Evolutionary conservation across 345 rosid species (phyloP), one percentile per base, ranked within the genome.

Genomic region (Populus pruinosa): DNA sequence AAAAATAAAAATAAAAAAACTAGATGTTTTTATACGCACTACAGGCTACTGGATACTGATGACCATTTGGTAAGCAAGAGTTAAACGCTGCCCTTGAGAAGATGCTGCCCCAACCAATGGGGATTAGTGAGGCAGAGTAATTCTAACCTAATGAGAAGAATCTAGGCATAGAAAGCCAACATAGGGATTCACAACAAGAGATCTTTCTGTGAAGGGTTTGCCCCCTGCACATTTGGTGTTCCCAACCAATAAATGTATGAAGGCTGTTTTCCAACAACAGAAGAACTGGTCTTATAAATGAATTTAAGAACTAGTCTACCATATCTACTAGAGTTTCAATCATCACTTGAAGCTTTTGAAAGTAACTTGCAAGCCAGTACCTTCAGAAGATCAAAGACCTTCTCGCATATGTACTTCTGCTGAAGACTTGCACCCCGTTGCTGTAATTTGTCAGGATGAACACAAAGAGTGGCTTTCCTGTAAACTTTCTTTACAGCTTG

Each of bases 351-450:
- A 67, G 27, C 36, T 67, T 27, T 38, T 20, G 23, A 29, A 27
- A 39, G 75, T 8, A 64, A 65, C 36, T 12, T 14, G 18, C 4
- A 36, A 33, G 23, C 33, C 36, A 29, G 8, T 44, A 95, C 98
- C 98, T 95, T 95, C 16, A 93, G 90, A 83, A 95, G 98, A 90
- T 95, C 99, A 39, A 95, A 93, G 77, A 93, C 97, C 88, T 93
- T 96, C 83, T 93, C 98, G 0, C 94, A 96, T 41, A 93, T 82
- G 82, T 93, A 96, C 80, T 93, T 96, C 82, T 96, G 99, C 77
- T 91, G 99, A 84, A 93, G 88, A 74, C 83, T 96, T 39, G 98
- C 99, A 70, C 98, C 94, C 36, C 98, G 83, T 82, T 96, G 98
- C 70, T 96, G 99, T 82, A 96, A 82, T 87, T 96, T 96, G 82